A percentile compares a stretch with the other conserved stretches of the same genome.
phyloP scores from a whole-genome alignment of 345 rosid genomes.

The Salix dunnii region DNA sequence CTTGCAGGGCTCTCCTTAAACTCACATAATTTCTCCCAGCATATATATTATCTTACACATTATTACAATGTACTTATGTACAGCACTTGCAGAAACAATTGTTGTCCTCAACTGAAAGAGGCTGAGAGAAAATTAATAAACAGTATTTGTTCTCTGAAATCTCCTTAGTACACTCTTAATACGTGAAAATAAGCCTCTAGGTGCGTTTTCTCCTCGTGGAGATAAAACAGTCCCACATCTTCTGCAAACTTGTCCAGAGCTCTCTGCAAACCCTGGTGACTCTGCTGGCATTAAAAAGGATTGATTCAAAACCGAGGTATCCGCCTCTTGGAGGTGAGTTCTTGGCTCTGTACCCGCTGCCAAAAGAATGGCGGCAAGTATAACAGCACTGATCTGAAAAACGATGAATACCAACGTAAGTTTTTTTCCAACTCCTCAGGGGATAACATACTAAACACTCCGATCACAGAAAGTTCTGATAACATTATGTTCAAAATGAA shows the following conservation, averaged over 20 bases:
- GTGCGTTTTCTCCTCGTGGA: neutral
- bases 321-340: neutral
- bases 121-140: neutral
- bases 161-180: slow-evolving; percentile 3
- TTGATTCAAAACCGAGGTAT: slow-evolving; percentile 20
- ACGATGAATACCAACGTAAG: neutral
- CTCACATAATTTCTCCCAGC: too few relatives aligned
- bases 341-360: slow-evolving; percentile 27
- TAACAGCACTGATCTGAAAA: slow-evolving; percentile 34
- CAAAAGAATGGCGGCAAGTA: slow-evolving; percentile 32
- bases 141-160: slow-evolving; percentile 19
- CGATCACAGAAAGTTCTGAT: neutral
- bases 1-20: too few relatives aligned
- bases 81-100: neutral
- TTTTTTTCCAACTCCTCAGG: neutral
- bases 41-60: too few relatives aligned
- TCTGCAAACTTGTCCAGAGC: slow-evolving; percentile 20
- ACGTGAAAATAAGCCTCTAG: slow-evolving; percentile 18
- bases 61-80: neutral
- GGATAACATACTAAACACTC: neutral
- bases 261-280: slow-evolving; percentile 9
- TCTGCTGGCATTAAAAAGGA: slow-evolving; percentile 52
- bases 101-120: neutral
- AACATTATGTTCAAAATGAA: too few relatives aligned
- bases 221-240: slow-evolving; percentile 15